Conservation (phyloP, 495 filamentous ascomycete species). For the Daldinia bambusicola region DNA sequence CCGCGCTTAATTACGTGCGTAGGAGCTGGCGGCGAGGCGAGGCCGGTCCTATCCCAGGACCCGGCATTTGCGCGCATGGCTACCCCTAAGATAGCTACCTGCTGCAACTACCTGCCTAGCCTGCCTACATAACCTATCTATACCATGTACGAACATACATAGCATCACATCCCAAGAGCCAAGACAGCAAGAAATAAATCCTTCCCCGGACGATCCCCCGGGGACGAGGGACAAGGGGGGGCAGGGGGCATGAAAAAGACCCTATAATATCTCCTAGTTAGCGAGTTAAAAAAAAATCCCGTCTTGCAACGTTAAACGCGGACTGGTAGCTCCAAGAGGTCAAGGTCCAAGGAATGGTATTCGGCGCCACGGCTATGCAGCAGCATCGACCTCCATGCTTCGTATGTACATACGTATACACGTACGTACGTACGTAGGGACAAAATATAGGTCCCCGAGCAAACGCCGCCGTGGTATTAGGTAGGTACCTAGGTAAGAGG, state of each 20-base stretch:
- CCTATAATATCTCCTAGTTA: not conserved
- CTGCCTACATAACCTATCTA: no score
- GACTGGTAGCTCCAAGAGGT: not conserved
- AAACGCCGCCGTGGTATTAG: not conserved
- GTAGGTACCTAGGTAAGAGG: not conserved
- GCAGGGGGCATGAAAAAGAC: conserved; percentile 19
- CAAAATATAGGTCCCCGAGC: conserved; percentile 20
- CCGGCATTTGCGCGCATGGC: conserved; percentile 1
- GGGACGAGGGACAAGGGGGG: no score
- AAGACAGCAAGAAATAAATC: not conserved
- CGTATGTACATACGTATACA: conserved; percentile 35
- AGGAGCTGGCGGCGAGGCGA: not conserved
- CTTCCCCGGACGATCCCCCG: not conserved
- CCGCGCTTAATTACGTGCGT: not conserved
- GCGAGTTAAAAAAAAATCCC: no score
- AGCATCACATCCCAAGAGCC: no score
- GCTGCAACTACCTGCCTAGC: no score
- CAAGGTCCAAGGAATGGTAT: not conserved
- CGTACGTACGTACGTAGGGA: conserved; percentile 35
- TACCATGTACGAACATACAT: no score
- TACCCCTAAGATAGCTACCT: not conserved
- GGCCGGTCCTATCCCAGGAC: not conserved
- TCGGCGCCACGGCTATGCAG: conserved; percentile 23
- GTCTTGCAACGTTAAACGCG: no score
- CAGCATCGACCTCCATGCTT: conserved; percentile 11